Base-by-base conservation (phyloP, 441 rosid species). In the Biscutella auriculata region DNA sequence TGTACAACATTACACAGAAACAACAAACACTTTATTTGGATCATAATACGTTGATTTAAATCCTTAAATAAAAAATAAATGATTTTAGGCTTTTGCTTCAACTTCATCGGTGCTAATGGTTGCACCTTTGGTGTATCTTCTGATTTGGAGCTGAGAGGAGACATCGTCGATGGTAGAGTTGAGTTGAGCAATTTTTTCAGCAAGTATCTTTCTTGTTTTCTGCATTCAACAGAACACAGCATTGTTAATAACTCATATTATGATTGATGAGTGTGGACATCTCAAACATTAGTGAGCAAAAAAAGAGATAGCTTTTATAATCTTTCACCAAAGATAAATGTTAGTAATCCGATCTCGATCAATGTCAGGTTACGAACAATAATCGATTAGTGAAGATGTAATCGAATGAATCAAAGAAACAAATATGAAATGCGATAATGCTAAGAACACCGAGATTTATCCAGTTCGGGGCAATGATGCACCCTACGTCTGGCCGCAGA, bases 171-270 rank as follows among this genome's bases (percentile, higher is more conserved):
- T 80, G 27, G 92, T 84, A 30, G 82, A 71, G 75, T 80, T 80
- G 21, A 82, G 79, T 60, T 80, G 86, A 26, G 84, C 84, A 49
- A 84, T 84, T 76, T 84, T 82, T 53, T 84, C 76, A 4, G 82
- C 73, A 21, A 82, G 73, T 32, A 78, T 66, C 67, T 82, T 82
- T 2, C 95, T 64, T 25, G 84, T 92, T 81, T 82, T 92, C 98
- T 92, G 79, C 37, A 60, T 25, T 58, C n/a, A 52, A n/a, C 9
- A 9, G 10, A 36, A 52, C 8, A 59, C 17, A 35, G 0, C 9
- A 9, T n/a, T 2, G 45, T 55, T 29, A 25, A 11, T 13, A 63
- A 27, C n/a, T n/a, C n/a, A n/a, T n/a, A n/a, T n/a, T n/a, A n/a
- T n/a, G n/a, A n/a, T n/a, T n/a, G n/a, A n/a, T n/a, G n/a, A n/a